phyloP scores from a whole-genome alignment of 2,329 filamentous ascomycete species.

The Beauveria asiatica region DNA sequence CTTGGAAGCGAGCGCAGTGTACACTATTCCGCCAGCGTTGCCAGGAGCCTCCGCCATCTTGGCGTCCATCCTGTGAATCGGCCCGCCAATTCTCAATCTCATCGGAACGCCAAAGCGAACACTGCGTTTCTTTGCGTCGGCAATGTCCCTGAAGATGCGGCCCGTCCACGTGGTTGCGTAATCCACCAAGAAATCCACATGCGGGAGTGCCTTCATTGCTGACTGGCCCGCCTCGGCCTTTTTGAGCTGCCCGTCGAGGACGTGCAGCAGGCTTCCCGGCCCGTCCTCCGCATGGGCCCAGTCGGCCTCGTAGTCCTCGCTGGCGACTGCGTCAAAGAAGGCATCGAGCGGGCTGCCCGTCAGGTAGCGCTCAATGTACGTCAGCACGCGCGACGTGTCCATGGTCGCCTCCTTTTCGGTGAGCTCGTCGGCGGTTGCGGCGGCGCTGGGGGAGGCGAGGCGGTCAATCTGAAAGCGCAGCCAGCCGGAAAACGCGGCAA shows the following conservation, averaged over 20 bases:
- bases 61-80: slow-evolving; percentile 46
- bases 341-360: slow-evolving; percentile 54
- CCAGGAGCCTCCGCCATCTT: slow-evolving; percentile 37
- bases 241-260: slow-evolving; percentile 41
- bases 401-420: slow-evolving; percentile 70
- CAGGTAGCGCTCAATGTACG: slow-evolving; percentile 68
- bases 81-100: slow-evolving; percentile 35
- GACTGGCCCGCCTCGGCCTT: slow-evolving; percentile 36
- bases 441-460: slow-evolving; percentile 53
- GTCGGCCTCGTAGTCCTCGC: slow-evolving; percentile 42
- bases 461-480: slow-evolving; percentile 75
- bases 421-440: slow-evolving; percentile 57
- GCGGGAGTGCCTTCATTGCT: slow-evolving; percentile 45
- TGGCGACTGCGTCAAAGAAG: slow-evolving; percentile 45
- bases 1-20: slow-evolving; percentile 35
- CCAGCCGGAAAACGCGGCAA: slow-evolving; percentile 74
- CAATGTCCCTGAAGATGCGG: slow-evolving; percentile 57
- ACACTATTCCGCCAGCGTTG: slow-evolving; percentile 30
- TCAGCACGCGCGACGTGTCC: slow-evolving; percentile 62
- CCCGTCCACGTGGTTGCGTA: slow-evolving; percentile 50
- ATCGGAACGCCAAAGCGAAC: slow-evolving; percentile 56
- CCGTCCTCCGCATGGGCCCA: slow-evolving; percentile 36
- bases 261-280: slow-evolving; percentile 35
- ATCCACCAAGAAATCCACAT: slow-evolving; percentile 54
- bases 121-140: slow-evolving; percentile 59